A percentile compares a stretch with the other conserved stretches of the same genome.
Evolutionary conservation across 208 protist species (phyloP).

Genomic region (Leptomonas seymouri): DNA sequence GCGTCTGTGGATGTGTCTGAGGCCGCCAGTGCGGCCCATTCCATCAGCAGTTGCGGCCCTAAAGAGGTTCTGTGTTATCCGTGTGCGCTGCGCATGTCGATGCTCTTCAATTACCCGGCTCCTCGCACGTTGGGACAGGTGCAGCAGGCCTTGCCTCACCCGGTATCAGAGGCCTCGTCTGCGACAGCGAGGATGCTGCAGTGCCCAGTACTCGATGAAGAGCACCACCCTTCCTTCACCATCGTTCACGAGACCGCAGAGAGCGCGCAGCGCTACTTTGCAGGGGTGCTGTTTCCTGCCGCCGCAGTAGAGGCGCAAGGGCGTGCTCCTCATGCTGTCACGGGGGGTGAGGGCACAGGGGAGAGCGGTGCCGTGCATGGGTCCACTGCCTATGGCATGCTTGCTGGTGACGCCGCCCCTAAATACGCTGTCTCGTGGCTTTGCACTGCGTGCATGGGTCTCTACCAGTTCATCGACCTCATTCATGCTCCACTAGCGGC

Average conservation of each 20-base stretch:
- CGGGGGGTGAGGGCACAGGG: neutral
- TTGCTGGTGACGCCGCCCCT: constrained; percentile 30
- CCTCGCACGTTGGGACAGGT: constrained; percentile 39
- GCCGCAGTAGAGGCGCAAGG: neutral
- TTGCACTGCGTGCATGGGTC: constrained; percentile 78
- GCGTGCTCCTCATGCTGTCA: no score
- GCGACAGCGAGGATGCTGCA: neutral
- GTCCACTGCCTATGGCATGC: constrained; percentile 36
- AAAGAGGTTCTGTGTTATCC: constrained; percentile 73
- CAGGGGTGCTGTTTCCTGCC: constrained; percentile 7
- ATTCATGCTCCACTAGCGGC: constrained; percentile 71
- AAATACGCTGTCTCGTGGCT: constrained; percentile 47
- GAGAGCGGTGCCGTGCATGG: neutral
- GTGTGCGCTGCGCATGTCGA: constrained; percentile 89
- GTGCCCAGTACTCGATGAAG: constrained; percentile 60
- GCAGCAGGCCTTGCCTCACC: neutral
- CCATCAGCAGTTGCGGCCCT: neutral
- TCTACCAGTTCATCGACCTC: constrained; percentile 89
- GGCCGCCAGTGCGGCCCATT: neutral
- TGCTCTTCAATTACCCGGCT: constrained; percentile 61
- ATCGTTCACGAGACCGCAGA: constrained; percentile 73
- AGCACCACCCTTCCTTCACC: constrained; percentile 64
- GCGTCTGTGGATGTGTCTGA: neutral
- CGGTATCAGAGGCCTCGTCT: neutral
- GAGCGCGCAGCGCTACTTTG: constrained; percentile 64